Evolutionary conservation across 805 yeast species (phyloP), one percentile per base, ranked within the genome.

Genomic region (Cyberlindnera mycetangii): DNA sequence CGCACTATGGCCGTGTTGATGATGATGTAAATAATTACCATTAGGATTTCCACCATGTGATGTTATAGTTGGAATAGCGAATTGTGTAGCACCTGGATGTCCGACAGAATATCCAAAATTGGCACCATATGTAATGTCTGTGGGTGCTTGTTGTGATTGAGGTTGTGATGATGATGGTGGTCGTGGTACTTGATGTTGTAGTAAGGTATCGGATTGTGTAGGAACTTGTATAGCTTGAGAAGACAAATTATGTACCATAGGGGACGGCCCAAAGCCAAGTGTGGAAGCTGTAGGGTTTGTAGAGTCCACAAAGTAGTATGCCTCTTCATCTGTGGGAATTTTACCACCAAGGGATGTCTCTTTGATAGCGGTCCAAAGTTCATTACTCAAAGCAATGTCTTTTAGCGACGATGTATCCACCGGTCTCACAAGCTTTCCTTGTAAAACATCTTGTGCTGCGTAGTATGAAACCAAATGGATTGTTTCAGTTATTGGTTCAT

Each of bases 391-490:
- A 15, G 62, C 62, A 0, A 79, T 50, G 46, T 78, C 73, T 46
- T 74, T 73, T 43, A 87, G 70, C 16, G 59, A 54, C 7, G 75
- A 71, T 7, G 75, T 64, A 32, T 75, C 75, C 5, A 79, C 67
- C 0, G 96, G 96, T 20, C 81, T 68, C 0, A 63, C 55, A 37
- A 89, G 67, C 32, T 66, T 68, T 5, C 82, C 81, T 27, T 69
- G 67, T 41, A 78, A 58, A 4, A 89, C 93, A 61, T 90, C 96
- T 17, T 78, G 78, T 0, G 89, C 83, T 24, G 76, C 69, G 60
- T 88, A 90, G 64, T 90, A 90, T 8, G 90, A 80, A 3, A 90
- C 79, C 44, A 90, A 64, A 58, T 92, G 97, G 37, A 82, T 67
- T 4, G 85, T 77, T 24, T 44, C 51, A 51, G 46, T 18, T 43